A percentile compares a stretch with the other conserved stretches of the same genome.
These are phyloP conservation scores for Trypanosoma avium DNA, from an alignment of 208 protist genomes.

Conservation along the genomic window DNA sequence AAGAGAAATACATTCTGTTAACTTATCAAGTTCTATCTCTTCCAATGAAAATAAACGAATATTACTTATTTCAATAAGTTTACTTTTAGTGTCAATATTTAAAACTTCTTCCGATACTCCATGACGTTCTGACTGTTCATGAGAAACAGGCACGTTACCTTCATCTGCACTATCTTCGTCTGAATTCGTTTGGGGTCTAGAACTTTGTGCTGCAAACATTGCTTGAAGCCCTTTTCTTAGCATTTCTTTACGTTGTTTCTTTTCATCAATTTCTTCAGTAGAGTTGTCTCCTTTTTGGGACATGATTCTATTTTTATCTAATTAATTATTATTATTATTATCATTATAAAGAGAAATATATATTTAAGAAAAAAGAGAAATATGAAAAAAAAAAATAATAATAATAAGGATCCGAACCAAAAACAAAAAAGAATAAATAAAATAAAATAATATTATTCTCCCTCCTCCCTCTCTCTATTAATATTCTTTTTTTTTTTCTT, in stretches of 20 bases:
- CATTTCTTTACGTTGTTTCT: slow-evolving; percentile 11
- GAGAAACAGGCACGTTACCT: slow-evolving; percentile 2
- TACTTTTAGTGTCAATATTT: slow-evolving; percentile 45
- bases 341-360: too few relatives aligned
- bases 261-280: slow-evolving; percentile 7
- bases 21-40: slow-evolving; percentile 67
- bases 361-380: too few relatives aligned
- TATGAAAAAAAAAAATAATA: too few relatives aligned
- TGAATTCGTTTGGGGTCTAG: slow-evolving; percentile 1
- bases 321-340: not conserved
- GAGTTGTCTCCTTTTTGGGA: not conserved
- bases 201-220: slow-evolving; percentile 18
- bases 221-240: slow-evolving; percentile 23
- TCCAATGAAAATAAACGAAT: slow-evolving; percentile 87
- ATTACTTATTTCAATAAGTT: slow-evolving; percentile 77
- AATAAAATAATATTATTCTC: too few relatives aligned
- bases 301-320: slow-evolving; percentile 12
- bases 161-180: slow-evolving; percentile 36
- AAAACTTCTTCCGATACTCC: slow-evolving; percentile 39
- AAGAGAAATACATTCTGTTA: slow-evolving; percentile 63
- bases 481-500: too few relatives aligned
- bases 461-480: too few relatives aligned
- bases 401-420: too few relatives aligned
- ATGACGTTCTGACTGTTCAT: slow-evolving; percentile 3
- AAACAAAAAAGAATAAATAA: too few relatives aligned